Evolutionary conservation across 345 rosid genomes (phyloP).

Genomic region (Reutealis trisperma): DNA sequence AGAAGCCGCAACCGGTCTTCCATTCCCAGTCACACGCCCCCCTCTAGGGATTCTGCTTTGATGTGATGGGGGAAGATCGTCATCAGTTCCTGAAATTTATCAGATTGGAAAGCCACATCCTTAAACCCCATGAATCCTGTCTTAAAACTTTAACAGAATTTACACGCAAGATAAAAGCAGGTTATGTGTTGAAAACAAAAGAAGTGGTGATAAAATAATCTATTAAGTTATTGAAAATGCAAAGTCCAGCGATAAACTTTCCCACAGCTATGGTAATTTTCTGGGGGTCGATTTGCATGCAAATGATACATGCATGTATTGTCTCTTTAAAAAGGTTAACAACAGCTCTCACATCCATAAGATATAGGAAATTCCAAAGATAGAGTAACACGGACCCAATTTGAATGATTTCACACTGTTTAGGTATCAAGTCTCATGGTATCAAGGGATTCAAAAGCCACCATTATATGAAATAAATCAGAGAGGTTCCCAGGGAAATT

Average conservation of each 20-base stretch:
- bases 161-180: not conserved
- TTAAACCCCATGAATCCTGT: not conserved
- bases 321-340: not conserved
- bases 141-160: not conserved
- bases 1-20: slow-evolving; percentile 54
- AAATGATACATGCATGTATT: not conserved
- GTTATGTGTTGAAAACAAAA: not conserved
- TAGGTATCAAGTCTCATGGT: too few species aligned
- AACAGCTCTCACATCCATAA: not conserved
- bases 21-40: slow-evolving; percentile 62
- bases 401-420: too few species aligned
- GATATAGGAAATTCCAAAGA: not conserved
- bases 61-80: slow-evolving; percentile 80
- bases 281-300: not conserved
- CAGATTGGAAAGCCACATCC: not conserved
- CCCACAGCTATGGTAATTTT: not conserved
- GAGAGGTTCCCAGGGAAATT: too few species aligned
- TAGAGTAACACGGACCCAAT: too few species aligned
- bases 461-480: too few species aligned
- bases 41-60: slow-evolving; percentile 63
- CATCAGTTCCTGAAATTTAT: slow-evolving; percentile 73
- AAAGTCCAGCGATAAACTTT: not conserved
- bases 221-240: not conserved
- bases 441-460: too few species aligned
- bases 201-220: not conserved